phyloP scores from a whole-genome alignment of 306 rosid genomes.

The Oemleria cerasiformis region DNA sequence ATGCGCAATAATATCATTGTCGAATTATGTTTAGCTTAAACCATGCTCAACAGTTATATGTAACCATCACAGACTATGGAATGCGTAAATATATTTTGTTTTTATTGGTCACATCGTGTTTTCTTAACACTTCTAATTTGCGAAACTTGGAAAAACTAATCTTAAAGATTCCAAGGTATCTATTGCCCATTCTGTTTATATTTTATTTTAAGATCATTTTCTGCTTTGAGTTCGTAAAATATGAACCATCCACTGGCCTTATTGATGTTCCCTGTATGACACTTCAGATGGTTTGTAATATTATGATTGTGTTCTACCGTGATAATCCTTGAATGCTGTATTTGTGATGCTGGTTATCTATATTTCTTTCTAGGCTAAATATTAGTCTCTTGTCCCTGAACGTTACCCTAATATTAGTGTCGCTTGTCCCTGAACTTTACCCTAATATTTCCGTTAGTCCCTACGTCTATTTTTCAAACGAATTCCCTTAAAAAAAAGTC shows the following conservation, averaged over 20 bases:
- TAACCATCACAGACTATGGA: neutral
- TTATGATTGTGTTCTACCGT: slow-evolving; percentile 9
- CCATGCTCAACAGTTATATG: neutral
- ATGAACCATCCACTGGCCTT: neutral
- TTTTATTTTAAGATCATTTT: slow-evolving; percentile 6
- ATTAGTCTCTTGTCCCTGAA: neutral
- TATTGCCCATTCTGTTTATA: neutral
- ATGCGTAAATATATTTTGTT: neutral
- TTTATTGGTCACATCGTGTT: neutral
- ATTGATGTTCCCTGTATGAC: neutral
- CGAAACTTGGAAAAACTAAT: neutral
- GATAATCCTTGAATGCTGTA: neutral
- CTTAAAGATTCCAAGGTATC: neutral
- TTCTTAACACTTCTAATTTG: neutral
- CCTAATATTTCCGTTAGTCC: no score
- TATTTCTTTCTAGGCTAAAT: neutral
- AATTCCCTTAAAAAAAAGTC: no score
- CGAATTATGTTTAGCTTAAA: neutral
- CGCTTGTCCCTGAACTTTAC: no score
- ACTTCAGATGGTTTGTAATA: neutral
- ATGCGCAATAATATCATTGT: neutral
- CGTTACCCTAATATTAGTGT: no score
- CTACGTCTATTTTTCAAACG: no score
- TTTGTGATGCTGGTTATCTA: neutral
- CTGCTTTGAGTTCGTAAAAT: neutral